These are phyloP conservation scores for Silene uniflora DNA, from an alignment of 148 eudicot species.

Conservation along the genomic window DNA sequence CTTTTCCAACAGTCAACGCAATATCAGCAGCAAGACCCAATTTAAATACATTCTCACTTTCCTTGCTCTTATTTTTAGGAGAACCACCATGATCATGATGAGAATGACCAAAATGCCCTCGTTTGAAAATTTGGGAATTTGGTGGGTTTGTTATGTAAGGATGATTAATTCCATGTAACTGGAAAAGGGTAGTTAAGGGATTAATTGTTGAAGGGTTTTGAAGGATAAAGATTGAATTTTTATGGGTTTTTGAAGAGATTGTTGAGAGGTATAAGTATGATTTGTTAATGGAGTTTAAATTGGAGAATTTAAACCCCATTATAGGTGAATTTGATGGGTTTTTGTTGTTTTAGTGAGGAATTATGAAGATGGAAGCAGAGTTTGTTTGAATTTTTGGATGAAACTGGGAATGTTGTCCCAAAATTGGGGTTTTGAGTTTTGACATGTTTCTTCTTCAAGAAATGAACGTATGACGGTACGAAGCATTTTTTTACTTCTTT, in stretches of 20 bases:
- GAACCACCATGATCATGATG: constrained; percentile 32
- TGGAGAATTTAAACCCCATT: constrained; percentile 41
- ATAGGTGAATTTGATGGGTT: too few relatives aligned
- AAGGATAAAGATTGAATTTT: constrained; percentile 19
- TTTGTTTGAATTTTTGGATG: not conserved
- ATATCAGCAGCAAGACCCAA: constrained; percentile 88
- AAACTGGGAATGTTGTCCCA: not conserved
- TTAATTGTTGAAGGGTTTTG: constrained; percentile 25
- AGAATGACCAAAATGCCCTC: constrained; percentile 79
- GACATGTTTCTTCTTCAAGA: not conserved
- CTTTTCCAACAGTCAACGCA: constrained; percentile 74
- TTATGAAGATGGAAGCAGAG: not conserved
- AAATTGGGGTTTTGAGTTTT: constrained; percentile 5
- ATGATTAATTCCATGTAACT: constrained; percentile 23
- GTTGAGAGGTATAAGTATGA: constrained; percentile 25
- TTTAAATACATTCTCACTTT: constrained; percentile 66
- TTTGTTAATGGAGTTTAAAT: constrained; percentile 29
- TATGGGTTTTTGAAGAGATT: constrained; percentile 17
- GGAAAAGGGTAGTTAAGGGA: constrained; percentile 25
- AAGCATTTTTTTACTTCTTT: too few relatives aligned
- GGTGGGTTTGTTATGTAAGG: constrained; percentile 20
- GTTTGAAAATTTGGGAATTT: constrained; percentile 33
- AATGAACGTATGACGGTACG: too few relatives aligned
- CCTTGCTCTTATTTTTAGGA: constrained; percentile 27
- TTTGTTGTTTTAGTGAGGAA: not conserved